phyloP scores from a whole-genome alignment of 1,284 basidiomycete genomes.

The Naganishia albida region DNA sequence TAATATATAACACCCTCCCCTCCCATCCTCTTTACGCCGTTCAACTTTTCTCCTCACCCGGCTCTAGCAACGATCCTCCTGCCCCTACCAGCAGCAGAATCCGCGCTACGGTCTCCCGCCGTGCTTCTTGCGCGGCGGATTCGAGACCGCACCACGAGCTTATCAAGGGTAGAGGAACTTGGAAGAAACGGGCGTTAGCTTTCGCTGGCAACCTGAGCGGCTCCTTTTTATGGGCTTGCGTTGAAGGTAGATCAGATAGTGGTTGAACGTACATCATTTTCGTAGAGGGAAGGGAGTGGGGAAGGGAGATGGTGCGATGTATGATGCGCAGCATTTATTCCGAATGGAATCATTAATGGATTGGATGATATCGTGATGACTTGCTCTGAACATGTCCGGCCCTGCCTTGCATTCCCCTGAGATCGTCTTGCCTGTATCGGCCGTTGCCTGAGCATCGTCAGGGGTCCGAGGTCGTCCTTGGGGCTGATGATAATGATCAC shows the following conservation, averaged over 20 bases:
- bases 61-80: conserved; percentile 18
- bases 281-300: neutral
- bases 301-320: neutral
- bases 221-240: neutral
- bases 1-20: neutral
- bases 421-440: no score
- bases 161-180: conserved; percentile 22
- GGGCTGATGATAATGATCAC: no score
- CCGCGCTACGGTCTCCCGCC: conserved; percentile 8
- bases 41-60: conserved; percentile 20
- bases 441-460: no score
- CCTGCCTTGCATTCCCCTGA: no score
- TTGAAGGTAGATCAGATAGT: conserved; percentile 34
- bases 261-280: conserved; percentile 31
- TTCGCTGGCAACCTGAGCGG: conserved; percentile 35
- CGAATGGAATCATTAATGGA: neutral
- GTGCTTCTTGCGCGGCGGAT: conserved; percentile 6
- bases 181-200: conserved; percentile 32
- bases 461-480: no score
- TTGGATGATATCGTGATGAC: no score
- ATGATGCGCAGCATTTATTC: neutral
- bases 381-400: no score
- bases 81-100: neutral
- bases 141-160: conserved; percentile 2
- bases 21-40: neutral